Conservation (phyloP, 1,139 yeast genomes). For the Chernovozyma sophiae-reginae region DNA sequence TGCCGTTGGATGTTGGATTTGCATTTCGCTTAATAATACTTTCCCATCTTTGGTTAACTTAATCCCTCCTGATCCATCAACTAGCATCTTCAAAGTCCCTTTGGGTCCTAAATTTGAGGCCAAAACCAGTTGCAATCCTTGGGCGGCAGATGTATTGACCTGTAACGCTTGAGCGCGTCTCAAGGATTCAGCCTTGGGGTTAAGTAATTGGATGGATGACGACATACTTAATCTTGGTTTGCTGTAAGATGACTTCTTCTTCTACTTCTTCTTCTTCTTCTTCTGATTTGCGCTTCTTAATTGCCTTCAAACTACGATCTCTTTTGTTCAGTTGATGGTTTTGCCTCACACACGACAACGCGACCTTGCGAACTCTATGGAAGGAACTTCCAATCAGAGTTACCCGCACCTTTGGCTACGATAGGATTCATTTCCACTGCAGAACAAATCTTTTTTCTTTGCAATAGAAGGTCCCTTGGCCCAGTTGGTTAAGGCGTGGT, state of each 20-base stretch:
- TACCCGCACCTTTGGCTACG: too few species aligned
- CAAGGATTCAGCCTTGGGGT: slow-evolving; percentile 95
- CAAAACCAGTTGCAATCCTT: slow-evolving; percentile 89
- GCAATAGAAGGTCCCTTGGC: slow-evolving; percentile 87
- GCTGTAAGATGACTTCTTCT: too few species aligned
- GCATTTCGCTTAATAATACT: slow-evolving; percentile 92
- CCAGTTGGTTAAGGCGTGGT: slow-evolving; percentile 91
- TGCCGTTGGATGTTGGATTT: slow-evolving; percentile 99
- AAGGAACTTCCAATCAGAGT: too few species aligned
- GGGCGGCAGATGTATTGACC: slow-evolving; percentile 94
- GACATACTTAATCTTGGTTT: slow-evolving; percentile 36
- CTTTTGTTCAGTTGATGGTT: slow-evolving; percentile 1
- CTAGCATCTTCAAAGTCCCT: slow-evolving; percentile 94
- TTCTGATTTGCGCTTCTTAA: too few species aligned
- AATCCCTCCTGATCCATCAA: slow-evolving; percentile 94
- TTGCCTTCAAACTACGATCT: neutral
- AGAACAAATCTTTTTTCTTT: too few species aligned
- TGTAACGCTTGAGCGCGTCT: slow-evolving; percentile 93
- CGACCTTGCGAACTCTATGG: too few species aligned
- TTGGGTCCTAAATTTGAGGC: slow-evolving; percentile 94
- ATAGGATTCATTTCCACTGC: too few species aligned
- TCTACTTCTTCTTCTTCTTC: too few species aligned
- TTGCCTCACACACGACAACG: slow-evolving; percentile 8
- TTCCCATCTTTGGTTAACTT: slow-evolving; percentile 97
- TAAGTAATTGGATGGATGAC: slow-evolving; percentile 78